Conservation (phyloP, 495 filamentous ascomycete genomes). For the Penicillium robsamsonii region DNA sequence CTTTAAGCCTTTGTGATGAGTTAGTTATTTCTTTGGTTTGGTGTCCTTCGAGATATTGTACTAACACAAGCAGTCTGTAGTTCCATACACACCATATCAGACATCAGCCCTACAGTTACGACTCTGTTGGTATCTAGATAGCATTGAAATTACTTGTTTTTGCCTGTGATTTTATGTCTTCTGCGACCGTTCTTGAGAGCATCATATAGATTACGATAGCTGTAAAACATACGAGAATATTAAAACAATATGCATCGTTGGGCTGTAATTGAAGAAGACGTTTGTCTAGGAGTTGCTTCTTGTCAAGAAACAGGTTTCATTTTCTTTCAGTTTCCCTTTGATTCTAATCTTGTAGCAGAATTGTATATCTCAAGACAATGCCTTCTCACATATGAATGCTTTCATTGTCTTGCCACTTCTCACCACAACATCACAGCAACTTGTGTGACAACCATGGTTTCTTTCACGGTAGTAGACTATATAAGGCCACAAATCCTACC, state of each 20-base stretch:
- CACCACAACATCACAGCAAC: background rate
- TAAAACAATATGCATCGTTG: background rate
- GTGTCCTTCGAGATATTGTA: background rate
- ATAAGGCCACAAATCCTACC: background rate
- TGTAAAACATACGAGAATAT: background rate
- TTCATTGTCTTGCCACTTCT: too few species aligned
- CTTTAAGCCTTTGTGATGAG: slow-evolving; percentile 1
- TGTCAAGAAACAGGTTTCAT: background rate
- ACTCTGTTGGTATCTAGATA: background rate
- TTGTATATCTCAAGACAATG: background rate
- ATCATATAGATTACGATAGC: background rate
- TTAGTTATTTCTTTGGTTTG: background rate
- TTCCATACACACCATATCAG: background rate
- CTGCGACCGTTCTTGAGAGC: background rate
- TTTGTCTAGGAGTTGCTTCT: background rate
- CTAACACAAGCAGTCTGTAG: background rate
- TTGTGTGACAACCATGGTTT: background rate
- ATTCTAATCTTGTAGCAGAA: background rate
- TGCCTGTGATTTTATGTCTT: background rate
- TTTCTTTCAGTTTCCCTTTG: background rate
- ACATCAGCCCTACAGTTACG: background rate
- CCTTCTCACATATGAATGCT: too few species aligned
- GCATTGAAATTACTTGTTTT: background rate
- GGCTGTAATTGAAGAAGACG: background rate
- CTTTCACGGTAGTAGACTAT: background rate